These are phyloP conservation scores for Saccharomycopsis malanga DNA, from an alignment of 805 yeast species.

Conservation along the genomic window DNA sequence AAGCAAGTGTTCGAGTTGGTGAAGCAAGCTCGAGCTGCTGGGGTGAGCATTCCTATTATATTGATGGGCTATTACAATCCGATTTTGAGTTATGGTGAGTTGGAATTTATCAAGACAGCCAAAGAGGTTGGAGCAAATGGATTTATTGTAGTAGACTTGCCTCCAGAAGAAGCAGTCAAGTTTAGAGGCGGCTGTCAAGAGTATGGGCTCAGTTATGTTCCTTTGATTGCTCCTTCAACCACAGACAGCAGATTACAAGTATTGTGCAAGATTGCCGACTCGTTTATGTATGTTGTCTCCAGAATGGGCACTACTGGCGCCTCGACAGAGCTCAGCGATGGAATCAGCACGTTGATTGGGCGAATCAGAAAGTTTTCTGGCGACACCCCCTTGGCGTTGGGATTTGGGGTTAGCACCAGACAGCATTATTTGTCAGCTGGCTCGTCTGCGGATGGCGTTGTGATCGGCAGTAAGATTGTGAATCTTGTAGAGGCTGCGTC, in stretches of 20 bases:
- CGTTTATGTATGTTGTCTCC: conserved; percentile 93
- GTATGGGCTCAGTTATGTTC: conserved; percentile 75
- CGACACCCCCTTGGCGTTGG: conserved; percentile 85
- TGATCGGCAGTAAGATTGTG: conserved; percentile 84
- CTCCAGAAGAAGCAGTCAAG: conserved; percentile 94
- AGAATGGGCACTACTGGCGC: conserved; percentile 99
- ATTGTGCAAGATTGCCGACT: conserved; percentile 81
- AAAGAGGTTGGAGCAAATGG: conserved; percentile 91
- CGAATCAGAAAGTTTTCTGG: conserved; percentile 74
- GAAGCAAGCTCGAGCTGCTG: conserved; percentile 65
- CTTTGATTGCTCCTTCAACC: conserved; percentile 95
- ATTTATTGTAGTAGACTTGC: conserved; percentile 88
- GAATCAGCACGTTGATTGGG: conserved; percentile 59
- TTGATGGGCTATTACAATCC: conserved; percentile 99
- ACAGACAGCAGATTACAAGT: conserved; percentile 79
- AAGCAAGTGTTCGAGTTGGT: conserved; percentile 64
- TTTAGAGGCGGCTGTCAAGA: conserved; percentile 67
- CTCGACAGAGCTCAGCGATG: conserved; percentile 50
- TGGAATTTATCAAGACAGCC: conserved; percentile 69
- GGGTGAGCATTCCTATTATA: conserved; percentile 82
- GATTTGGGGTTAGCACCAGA: conserved; percentile 93
- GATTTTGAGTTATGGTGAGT: conserved; percentile 82
- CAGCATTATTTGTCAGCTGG: conserved; percentile 84
- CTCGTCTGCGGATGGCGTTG: conserved; percentile 85
- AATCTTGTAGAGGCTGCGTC: conserved; percentile 59